Conservation (phyloP, 192 early-diverging fungal genomes). For the Linnemannia zychae region DNA sequence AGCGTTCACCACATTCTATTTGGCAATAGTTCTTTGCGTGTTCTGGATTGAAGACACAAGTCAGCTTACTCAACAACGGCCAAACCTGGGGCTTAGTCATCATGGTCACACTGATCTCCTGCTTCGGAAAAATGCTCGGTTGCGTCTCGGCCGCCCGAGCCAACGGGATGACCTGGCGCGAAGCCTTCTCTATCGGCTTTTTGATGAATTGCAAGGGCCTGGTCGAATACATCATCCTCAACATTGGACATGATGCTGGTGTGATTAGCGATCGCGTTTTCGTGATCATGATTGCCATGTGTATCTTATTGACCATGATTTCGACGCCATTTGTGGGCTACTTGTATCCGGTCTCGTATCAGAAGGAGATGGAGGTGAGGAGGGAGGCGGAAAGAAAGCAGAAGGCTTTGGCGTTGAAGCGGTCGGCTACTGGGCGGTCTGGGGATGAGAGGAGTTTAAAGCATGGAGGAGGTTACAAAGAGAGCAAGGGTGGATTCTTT, state of each 20-base stretch:
- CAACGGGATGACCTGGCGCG: slow-evolving; percentile 80
- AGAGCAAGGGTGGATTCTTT: slow-evolving; percentile 24
- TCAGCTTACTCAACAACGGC: slow-evolving; percentile 77
- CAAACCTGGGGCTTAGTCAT: slow-evolving; percentile 81
- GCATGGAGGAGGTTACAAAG: not conserved
- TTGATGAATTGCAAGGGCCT: slow-evolving; percentile 96
- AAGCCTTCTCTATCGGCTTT: slow-evolving; percentile 85
- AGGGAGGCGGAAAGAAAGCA: slow-evolving; percentile 46
- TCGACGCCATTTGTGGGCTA: slow-evolving; percentile 80
- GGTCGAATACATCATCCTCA: slow-evolving; percentile 96
- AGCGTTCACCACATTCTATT: not conserved
- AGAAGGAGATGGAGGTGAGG: slow-evolving; percentile 54
- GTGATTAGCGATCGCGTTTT: slow-evolving; percentile 75
- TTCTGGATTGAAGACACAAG: slow-evolving; percentile 88
- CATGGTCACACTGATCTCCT: slow-evolving; percentile 78
- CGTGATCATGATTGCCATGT: slow-evolving; percentile 76
- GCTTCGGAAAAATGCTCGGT: slow-evolving; percentile 85
- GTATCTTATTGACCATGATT: slow-evolving; percentile 85
- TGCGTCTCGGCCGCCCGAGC: slow-evolving; percentile 74
- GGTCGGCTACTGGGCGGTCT: not conserved
- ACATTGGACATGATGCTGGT: slow-evolving; percentile 86
- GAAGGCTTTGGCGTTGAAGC: not conserved
- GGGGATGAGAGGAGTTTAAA: not conserved
- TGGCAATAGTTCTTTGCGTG: slow-evolving; percentile 83
- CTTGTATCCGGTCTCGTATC: slow-evolving; percentile 81